Conservation (phyloP, 805 yeast species). For the Zygoascus tannicola region DNA sequence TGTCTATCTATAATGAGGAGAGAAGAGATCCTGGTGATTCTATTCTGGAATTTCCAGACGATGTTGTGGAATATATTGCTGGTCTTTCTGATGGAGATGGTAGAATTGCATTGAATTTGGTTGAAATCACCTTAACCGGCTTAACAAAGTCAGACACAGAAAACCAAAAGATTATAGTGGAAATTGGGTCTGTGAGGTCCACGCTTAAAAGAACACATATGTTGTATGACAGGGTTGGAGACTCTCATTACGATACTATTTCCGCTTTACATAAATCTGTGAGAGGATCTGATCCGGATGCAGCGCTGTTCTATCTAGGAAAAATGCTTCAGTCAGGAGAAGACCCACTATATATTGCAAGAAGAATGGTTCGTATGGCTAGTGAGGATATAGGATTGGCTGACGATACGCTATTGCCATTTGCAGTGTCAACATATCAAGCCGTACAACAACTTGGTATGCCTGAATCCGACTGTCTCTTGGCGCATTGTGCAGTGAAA, state of each 20-base stretch:
- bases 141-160: slow-evolving; percentile 3
- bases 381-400: slow-evolving; percentile 87
- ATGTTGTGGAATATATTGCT: slow-evolving; percentile 57
- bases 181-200: slow-evolving; percentile 28
- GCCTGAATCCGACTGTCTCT: slow-evolving; percentile 84
- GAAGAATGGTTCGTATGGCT: slow-evolving; percentile 91
- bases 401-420: slow-evolving; percentile 76
- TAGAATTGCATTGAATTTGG: slow-evolving; percentile 65
- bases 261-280: slow-evolving; percentile 92
- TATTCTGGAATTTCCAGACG: slow-evolving; percentile 43
- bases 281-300: slow-evolving; percentile 84
- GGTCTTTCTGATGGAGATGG: slow-evolving; percentile 83
- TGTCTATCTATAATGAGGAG: slow-evolving; percentile 48
- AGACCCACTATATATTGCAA: slow-evolving; percentile 78
- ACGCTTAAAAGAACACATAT: slow-evolving; percentile 43
- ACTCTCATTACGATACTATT: slow-evolving; percentile 87
- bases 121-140: slow-evolving; percentile 47
- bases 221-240: slow-evolving; percentile 80
- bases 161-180: slow-evolving; percentile 1
- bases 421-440: slow-evolving; percentile 77
- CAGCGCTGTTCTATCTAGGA: slow-evolving; percentile 76
- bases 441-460: slow-evolving; percentile 85
- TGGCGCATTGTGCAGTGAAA: slow-evolving; percentile 91
- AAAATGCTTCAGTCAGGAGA: slow-evolving; percentile 92
- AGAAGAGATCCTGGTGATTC: slow-evolving; percentile 44